These are phyloP conservation scores for Russula vinacea DNA, from an alignment of 768 basidiomycete species.

Conservation along the genomic window DNA sequence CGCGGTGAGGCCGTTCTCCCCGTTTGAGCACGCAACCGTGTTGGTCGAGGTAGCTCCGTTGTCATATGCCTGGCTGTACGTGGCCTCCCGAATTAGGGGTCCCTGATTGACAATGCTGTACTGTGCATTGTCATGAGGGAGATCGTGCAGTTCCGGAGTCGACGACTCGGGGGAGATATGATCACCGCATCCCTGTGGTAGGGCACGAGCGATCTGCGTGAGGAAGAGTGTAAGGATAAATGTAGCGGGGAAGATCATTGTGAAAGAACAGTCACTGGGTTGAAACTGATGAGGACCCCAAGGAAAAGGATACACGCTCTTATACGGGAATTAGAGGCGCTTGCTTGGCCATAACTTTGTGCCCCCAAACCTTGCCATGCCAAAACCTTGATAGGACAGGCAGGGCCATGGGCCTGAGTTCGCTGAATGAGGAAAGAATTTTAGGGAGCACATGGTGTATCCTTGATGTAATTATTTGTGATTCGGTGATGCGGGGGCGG, in stretches of 20 bases:
- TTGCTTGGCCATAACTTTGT: too few relatives aligned
- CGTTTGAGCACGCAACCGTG: conserved; percentile 51
- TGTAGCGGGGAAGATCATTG: background rate
- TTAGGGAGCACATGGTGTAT: too few relatives aligned
- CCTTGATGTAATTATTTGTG: too few relatives aligned
- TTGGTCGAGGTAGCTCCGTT: conserved; percentile 39
- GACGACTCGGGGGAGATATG: background rate
- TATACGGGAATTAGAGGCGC: background rate
- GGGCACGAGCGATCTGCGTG: background rate
- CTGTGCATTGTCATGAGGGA: too few relatives aligned
- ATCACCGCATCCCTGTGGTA: background rate
- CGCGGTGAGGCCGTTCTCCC: conserved; percentile 48
- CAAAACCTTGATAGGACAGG: too few relatives aligned
- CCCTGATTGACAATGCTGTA: too few relatives aligned
- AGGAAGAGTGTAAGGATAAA: conserved; percentile 1
- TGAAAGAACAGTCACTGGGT: background rate
- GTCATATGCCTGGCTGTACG: conserved; percentile 58
- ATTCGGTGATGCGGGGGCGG: too few relatives aligned
- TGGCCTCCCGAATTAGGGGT: too few relatives aligned
- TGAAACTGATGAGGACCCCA: background rate
- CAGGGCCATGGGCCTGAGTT: too few relatives aligned
- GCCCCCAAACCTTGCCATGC: too few relatives aligned
- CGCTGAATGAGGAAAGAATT: too few relatives aligned
- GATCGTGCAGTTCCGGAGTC: too few relatives aligned
- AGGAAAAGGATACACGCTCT: background rate